Percentiles rank a stretch among this genome's conserved stretches.
These are phyloP conservation scores for Orbilia quercus DNA, from an alignment of 2,329 filamentous ascomycete genomes.

Conservation along the genomic window DNA sequence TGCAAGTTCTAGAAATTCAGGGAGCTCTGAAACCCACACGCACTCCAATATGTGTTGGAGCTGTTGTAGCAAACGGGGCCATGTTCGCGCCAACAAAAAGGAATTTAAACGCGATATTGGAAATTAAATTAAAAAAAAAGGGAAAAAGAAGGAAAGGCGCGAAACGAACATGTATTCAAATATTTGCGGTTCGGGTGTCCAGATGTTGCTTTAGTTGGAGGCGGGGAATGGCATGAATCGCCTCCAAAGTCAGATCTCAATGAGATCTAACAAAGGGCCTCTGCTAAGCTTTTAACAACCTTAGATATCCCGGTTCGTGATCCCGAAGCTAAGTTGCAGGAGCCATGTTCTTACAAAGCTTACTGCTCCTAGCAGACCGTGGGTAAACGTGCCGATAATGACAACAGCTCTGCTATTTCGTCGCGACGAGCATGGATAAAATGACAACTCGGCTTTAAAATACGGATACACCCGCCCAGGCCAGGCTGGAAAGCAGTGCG, in stretches of 20 bases:
- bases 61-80: conserved; percentile 39
- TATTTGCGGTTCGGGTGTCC: background rate
- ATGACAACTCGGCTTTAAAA: conserved; percentile 1
- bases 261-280: too few relatives aligned
- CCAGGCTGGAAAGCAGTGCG: too few relatives aligned
- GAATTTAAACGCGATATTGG: too few relatives aligned
- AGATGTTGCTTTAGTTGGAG: background rate
- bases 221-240: conserved; percentile 1
- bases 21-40: background rate
- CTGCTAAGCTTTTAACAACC: too few relatives aligned
- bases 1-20: background rate
- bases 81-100: background rate
- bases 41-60: conserved; percentile 46
- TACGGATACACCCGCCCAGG: background rate
- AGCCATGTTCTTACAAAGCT: too few relatives aligned
- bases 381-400: too few relatives aligned
- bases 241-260: background rate
- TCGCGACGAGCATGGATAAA: background rate
- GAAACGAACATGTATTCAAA: background rate
- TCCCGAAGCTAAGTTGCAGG: too few relatives aligned
- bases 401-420: too few relatives aligned
- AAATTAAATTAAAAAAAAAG: background rate
- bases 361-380: too few relatives aligned
- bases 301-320: too few relatives aligned
- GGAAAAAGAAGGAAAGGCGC: background rate